Evolutionary conservation across 2,329 filamentous ascomycete species (phyloP), one percentile per base, ranked within the genome.

Genomic region (Teratosphaeria gauchensis): DNA sequence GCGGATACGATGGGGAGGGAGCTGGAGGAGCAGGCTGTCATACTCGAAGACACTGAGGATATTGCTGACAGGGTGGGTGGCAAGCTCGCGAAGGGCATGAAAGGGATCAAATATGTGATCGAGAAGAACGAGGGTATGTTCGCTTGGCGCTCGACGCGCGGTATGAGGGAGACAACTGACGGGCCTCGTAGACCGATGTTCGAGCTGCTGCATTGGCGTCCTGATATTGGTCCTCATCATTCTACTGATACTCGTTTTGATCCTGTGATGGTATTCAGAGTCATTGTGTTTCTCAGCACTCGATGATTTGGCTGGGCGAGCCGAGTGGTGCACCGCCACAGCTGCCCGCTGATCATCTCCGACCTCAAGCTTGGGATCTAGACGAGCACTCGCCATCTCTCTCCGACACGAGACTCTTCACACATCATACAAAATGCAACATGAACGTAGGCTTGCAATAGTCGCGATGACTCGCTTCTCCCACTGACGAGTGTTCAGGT

Each of bases 1-100:
- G 95, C 94, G 1, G 87, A 95, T 74, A 89, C 91, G 66, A 99
- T 99, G 92, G 92, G 94, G 1, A 81, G 92, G 59, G 94, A 99
- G 77, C 79, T 99, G 53, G 95, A 96, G 75, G 94, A 99, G 77
- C 94, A 99, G 79, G 82, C 82, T 24, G 89, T 91, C 73, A 87
- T 97, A 82, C 80, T 99, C 59, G 86, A 94, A 63, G 86, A 89
- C 56, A 88, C 95, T 48, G 92, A 97, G 74, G 82, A 80, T 32
- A 79, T 95, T 58, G 90, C 90, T 3, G 92, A 97, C 72, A 82
- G 92, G 35, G 91, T 99, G 1, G 89, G 90, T 14, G 89, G 90
- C 1, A 86, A 94, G 71, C 75, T 99, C 68, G 85, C 90, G 76
- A 90, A 82, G 58, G 94, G 94, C 21, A 84, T 97, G 78, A 87